These are phyloP conservation scores for Chimonanthus praecox DNA, from an alignment of 164 flowering plant genomes.

Conservation along the genomic window DNA sequence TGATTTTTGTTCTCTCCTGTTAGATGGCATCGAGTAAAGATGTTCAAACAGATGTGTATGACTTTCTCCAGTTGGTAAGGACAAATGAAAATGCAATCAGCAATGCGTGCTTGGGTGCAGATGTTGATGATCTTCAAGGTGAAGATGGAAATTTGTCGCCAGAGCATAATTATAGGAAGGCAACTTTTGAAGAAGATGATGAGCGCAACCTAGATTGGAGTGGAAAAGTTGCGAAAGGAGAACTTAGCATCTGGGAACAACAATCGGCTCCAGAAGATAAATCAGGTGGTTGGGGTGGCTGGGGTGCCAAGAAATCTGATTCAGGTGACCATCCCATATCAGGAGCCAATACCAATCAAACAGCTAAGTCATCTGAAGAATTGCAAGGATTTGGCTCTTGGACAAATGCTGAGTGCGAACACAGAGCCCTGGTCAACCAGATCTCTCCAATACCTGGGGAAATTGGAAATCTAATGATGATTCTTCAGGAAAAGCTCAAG, in stretches of 20 bases:
- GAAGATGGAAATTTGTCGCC: slow-evolving; percentile 55
- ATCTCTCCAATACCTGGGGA: slow-evolving; percentile 9
- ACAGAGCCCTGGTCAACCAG: neutral
- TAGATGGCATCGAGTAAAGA: slow-evolving; percentile 4
- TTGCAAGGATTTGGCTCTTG: slow-evolving; percentile 6
- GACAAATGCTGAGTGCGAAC: neutral
- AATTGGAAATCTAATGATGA: neutral
- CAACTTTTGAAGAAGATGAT: slow-evolving; percentile 54
- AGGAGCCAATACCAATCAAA: slow-evolving; percentile 12
- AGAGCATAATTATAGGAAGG: slow-evolving; percentile 38
- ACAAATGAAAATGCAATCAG: slow-evolving; percentile 23
- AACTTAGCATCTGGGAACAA: slow-evolving; percentile 8
- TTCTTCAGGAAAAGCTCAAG: neutral
- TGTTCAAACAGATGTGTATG: slow-evolving; percentile 47
- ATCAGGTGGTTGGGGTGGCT: slow-evolving; percentile 5
- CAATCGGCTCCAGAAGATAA: slow-evolving; percentile 3
- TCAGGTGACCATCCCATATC: slow-evolving; percentile 1
- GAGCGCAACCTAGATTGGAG: slow-evolving; percentile 18
- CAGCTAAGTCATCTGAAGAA: neutral
- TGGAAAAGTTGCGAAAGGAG: slow-evolving; percentile 5
- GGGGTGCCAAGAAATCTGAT: neutral
- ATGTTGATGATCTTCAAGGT: slow-evolving; percentile 49
- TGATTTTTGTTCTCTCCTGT: neutral
- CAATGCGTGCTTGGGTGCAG: slow-evolving; percentile 58
- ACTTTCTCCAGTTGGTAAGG: slow-evolving; percentile 68